A percentile compares a stretch with the other conserved stretches of the same genome.
phyloP scores from a whole-genome alignment of 495 filamentous ascomycete genomes.

The Penicillium roqueforti region DNA sequence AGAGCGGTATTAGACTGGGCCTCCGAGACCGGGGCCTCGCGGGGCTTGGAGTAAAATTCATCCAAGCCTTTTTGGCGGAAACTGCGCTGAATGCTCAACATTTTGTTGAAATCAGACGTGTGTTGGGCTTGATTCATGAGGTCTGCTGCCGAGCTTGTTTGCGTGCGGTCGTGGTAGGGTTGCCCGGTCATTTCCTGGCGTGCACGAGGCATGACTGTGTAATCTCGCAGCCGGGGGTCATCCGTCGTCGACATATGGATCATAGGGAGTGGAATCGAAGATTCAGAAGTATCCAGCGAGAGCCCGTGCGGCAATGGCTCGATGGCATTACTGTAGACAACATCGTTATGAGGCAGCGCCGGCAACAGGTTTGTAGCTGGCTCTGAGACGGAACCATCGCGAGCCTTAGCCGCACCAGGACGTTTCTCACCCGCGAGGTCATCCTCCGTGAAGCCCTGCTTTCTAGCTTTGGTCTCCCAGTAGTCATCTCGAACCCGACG shows the following conservation, averaged over 20 bases:
- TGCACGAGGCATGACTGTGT: conserved; percentile 76
- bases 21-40: conserved; percentile 62
- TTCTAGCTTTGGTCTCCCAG: conserved; percentile 94
- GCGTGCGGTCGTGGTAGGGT: conserved; percentile 82
- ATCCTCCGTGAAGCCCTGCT: conserved; percentile 97
- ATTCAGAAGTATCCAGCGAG: conserved; percentile 57
- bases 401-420: conserved; percentile 82
- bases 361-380: conserved; percentile 46
- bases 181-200: conserved; percentile 87
- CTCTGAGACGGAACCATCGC: conserved; percentile 61
- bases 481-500: conserved; percentile 95
- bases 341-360: conserved; percentile 59
- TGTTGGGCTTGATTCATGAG: conserved; percentile 84
- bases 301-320: conserved; percentile 65
- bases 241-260: conserved; percentile 74
- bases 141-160: conserved; percentile 74
- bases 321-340: conserved; percentile 76
- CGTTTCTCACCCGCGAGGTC: conserved; percentile 96
- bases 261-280: conserved; percentile 72
- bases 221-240: conserved; percentile 75
- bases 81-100: conserved; percentile 66
- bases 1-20: conserved; percentile 45
- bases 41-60: conserved; percentile 71
- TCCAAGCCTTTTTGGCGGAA: conserved; percentile 72
- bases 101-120: conserved; percentile 85